Evolutionary conservation across 768 basidiomycete species (phyloP).

Genomic region (Leucocoprinus leucothites): DNA sequence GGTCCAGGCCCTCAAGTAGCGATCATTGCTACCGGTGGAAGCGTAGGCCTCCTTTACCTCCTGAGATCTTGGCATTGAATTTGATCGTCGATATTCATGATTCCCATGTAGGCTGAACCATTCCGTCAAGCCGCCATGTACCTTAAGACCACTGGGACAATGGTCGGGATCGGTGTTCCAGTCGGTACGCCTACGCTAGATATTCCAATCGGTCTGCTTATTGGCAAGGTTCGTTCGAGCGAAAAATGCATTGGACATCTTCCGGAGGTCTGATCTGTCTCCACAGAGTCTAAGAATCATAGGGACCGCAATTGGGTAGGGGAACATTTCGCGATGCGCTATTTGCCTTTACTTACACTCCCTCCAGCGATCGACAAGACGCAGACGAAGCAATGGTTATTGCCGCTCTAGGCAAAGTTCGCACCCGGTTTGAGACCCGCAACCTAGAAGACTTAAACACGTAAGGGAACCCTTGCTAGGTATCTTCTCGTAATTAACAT

Average conservation of each 20-base stretch:
- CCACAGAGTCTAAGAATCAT: slow-evolving; percentile 58
- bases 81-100: background rate
- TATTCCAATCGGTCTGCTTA: background rate
- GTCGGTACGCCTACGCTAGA: slow-evolving; percentile 49
- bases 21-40: slow-evolving; percentile 56
- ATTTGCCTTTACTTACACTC: background rate
- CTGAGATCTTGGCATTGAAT: no score
- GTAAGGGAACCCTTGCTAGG: slow-evolving; percentile 30
- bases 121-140: slow-evolving; percentile 67
- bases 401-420: slow-evolving; percentile 67
- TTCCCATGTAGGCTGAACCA: slow-evolving; percentile 26
- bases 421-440: slow-evolving; percentile 46
- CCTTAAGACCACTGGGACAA: slow-evolving; percentile 63
- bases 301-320: slow-evolving; percentile 42
- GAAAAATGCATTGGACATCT: background rate
- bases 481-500: background rate
- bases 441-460: slow-evolving; percentile 48
- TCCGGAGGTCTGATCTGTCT: slow-evolving; percentile 61
- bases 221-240: background rate
- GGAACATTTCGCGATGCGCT: background rate
- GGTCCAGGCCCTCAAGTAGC: slow-evolving; percentile 74
- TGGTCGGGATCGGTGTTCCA: slow-evolving; percentile 81
- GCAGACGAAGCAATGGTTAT: slow-evolving; percentile 77
- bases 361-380: slow-evolving; percentile 72
- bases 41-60: slow-evolving; percentile 14